Base-by-base conservation (phyloP, 768 basidiomycete genomes). In the Pulveroboletus sp. region DNA sequence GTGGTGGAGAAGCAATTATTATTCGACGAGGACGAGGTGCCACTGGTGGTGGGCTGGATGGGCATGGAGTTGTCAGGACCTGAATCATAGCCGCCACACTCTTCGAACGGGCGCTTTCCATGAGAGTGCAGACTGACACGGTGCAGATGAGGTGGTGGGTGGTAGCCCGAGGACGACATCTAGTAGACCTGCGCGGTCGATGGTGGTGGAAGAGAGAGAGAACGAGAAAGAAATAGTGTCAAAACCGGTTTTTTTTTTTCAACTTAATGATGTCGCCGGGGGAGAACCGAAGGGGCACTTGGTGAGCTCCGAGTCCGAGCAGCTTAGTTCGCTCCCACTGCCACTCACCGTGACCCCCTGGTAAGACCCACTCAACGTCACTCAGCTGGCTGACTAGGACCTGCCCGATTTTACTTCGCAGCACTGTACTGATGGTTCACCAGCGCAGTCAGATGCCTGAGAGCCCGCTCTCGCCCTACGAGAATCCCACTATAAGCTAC, bases 21-120 rank as follows among this genome's bases (percentile, higher is more conserved):
- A 41, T 35, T 50, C 8, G 56, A 52, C 14, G 67, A 55, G 21
- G 54, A 53, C n/a, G 60, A 54, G n/a, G 65, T 63, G 51, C 63
- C 65, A 53, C 61, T 67, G 8, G 60, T 43, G 26, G 57, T 44
- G 48, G 58, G 51, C 39, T 59, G 55, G 47, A 50, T 50, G 52
- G 63, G 55, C 63, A 67, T 60, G 57, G 67, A 35, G 44, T 53
- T 21, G 53, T 62, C 49, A 37, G 66, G 57, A 53, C 65, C 66
- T 38, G 68, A 68, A 51, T 62, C 67, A 39, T 69, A 67, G 49
- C 64, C 63, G 51, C 60, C 63, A 60, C 63, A 65, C 39, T 67
- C 65, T 17, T 67, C 65, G 45, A 66, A 66, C 47, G 63, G 63
- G 57, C 65, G 65, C 58, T 66, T 65, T 56, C 55, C 64, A 56